Percentiles rank a stretch among this genome's conserved stretches.
Evolutionary conservation across 2,329 filamentous ascomycete species (phyloP).

Genomic region (Epichloe glyceriae): DNA sequence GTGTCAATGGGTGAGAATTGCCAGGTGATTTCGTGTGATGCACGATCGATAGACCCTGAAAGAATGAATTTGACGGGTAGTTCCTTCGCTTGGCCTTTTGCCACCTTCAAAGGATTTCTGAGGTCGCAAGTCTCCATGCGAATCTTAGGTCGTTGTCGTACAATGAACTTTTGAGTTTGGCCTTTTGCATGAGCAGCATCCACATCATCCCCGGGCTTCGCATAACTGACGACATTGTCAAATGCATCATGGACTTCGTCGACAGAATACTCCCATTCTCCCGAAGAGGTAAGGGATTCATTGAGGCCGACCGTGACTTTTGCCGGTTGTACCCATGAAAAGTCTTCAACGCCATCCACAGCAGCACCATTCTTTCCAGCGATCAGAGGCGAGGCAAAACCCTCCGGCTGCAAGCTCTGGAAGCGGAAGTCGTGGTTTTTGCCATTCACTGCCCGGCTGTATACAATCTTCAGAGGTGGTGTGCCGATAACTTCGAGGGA

Average conservation of each 20-base stretch:
- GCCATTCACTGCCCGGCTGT: conserved; percentile 76
- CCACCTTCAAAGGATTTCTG: conserved; percentile 69
- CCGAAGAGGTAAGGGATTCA: conserved; percentile 69
- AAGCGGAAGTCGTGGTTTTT: conserved; percentile 77
- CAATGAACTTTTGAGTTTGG: conserved; percentile 64
- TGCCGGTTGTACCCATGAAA: conserved; percentile 69
- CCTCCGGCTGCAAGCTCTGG: conserved; percentile 86
- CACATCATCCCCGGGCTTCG: conserved; percentile 50
- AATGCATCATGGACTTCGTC: conserved; percentile 87
- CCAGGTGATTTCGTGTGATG: conserved; percentile 63
- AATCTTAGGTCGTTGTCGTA: conserved; percentile 73
- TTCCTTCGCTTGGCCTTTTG: conserved; percentile 53
- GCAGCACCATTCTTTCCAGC: conserved; percentile 47
- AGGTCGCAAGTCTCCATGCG: conserved; percentile 64
- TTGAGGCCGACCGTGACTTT: conserved; percentile 73
- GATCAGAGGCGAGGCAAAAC: conserved; percentile 66
- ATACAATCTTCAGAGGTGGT: conserved; percentile 82
- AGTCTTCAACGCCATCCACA: conserved; percentile 50
- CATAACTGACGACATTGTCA: conserved; percentile 74
- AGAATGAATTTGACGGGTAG: conserved; percentile 62
- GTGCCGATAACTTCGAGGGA: conserved; percentile 75
- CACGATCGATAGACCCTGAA: conserved; percentile 43
- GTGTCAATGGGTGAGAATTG: conserved; percentile 66
- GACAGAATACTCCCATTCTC: conserved; percentile 79
- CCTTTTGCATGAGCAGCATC: conserved; percentile 49